Evolutionary conservation across 257 asterid genomes (phyloP), one percentile per base, ranked within the genome.

Genomic region (Penstemon newberryi): DNA sequence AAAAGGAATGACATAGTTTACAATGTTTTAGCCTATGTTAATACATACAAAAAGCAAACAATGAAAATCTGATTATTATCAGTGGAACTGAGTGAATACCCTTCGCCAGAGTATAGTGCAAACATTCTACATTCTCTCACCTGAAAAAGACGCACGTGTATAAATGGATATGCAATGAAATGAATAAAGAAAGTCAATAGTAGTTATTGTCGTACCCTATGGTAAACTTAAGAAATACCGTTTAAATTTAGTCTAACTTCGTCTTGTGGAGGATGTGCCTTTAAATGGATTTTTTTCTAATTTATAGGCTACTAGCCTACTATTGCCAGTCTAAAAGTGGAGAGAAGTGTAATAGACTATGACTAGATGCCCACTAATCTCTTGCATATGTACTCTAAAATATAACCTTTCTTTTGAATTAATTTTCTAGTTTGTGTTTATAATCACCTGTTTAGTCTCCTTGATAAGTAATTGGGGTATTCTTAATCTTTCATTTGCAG

Each of bases 401-500:
- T 44, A 63, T 54, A 19, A 8, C 12, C 56, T 46, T 54, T 38
- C 11, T 62, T 55, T 25, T 59, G 60, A 56, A 60, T 61, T 57
- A 62, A 25, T 56, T 59, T 71, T 25, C 37, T 64, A 64, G 43
- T 6, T 39, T 15, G 25, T 57, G 44, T 70, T 43, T 55, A 45
- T 45, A 45, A 60, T 46, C 8, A 9, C n/a, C 36, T 39, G 41
- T 45, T 40, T 44, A 36, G 66, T 63, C 63, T 54, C 67, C 56
- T 76, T 71, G 69, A 60, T 45, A 12, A 40, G n/a, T 8, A 39
- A 38, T 55, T 71, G 70, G 18, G 39, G 11, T 64, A 58, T 39
- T 19, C 58, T n/a, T 33, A 59, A 25, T 66, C 51, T 55, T 60
- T 70, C 44, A 56, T 71, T 63, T 80, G 63, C 83, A 93, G 99